Evolutionary conservation across 768 basidiomycete species (phyloP).

Genomic region (Lactifluus volemus): DNA sequence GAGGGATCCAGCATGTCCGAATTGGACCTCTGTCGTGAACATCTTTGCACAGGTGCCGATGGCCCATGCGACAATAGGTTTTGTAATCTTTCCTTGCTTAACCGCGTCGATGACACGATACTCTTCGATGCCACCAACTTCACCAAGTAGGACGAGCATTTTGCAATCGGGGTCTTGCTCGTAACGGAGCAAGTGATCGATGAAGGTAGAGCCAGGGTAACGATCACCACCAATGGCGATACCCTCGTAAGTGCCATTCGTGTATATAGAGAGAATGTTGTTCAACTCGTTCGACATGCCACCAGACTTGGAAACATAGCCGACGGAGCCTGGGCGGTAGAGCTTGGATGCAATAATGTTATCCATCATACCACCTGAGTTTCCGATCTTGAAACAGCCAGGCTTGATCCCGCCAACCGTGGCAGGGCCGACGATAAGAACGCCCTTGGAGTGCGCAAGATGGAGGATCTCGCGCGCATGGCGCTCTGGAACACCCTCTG

Average conservation of each 20-base stretch:
- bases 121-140: conserved; percentile 98
- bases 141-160: conserved; percentile 97
- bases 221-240: conserved; percentile 99
- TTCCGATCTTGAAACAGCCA: conserved; percentile 98
- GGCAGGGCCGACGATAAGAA: conserved; percentile 93
- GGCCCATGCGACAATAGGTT: conserved; percentile 99
- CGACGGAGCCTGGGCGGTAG: conserved; percentile 94
- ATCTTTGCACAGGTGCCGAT: conserved; percentile 99
- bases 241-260: conserved; percentile 99
- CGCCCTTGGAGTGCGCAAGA: conserved; percentile 74
- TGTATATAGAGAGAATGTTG: conserved; percentile 95
- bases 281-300: conserved; percentile 99
- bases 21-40: conserved; percentile 99
- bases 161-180: conserved; percentile 97
- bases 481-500: conserved; percentile 97
- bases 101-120: conserved; percentile 99
- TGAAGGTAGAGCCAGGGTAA: conserved; percentile 97
- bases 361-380: conserved; percentile 99
- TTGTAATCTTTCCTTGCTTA: conserved; percentile 86
- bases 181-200: conserved; percentile 97
- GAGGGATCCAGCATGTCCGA: conserved; percentile 97
- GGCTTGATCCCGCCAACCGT: conserved; percentile 99
- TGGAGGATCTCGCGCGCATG: conserved; percentile 95
- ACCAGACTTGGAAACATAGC: conserved; percentile 98
- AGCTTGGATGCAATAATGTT: conserved; percentile 99